These are phyloP conservation scores for Petrea volubilis DNA, from an alignment of 257 asterid genomes.

Conservation along the genomic window DNA sequence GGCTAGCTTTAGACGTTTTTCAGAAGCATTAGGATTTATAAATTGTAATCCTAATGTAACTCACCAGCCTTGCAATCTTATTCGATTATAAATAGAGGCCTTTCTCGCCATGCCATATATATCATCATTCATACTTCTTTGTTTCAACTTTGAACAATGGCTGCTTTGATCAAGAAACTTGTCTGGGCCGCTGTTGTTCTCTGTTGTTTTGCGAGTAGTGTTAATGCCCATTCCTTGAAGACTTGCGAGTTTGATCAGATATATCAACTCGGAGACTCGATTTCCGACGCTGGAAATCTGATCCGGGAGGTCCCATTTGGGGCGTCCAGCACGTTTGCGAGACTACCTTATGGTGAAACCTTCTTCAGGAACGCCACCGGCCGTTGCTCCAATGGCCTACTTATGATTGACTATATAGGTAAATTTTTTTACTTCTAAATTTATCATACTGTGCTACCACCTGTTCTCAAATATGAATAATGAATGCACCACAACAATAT, in stretches of 20 bases:
- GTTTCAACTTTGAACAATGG: too few species aligned
- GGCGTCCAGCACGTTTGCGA: neutral
- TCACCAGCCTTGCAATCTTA: too few species aligned
- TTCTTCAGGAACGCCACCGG: neutral
- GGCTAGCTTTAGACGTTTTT: too few species aligned
- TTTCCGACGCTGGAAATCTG: slow-evolving; percentile 11
- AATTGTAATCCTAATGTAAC: too few species aligned
- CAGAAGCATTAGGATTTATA: too few species aligned
- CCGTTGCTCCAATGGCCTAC: slow-evolving; percentile 5
- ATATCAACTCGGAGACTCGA: slow-evolving; percentile 9
- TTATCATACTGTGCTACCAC: neutral
- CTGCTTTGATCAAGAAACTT: too few species aligned
- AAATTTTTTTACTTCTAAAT: neutral
- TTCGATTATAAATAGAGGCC: too few species aligned
- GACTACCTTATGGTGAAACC: neutral
- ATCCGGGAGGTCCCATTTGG: neutral
- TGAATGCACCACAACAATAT: too few species aligned
- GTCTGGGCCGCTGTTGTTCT: neutral
- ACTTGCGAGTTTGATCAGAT: neutral
- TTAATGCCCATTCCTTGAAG: neutral
- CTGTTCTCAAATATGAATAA: too few species aligned
- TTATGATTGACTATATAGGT: slow-evolving; percentile 7
- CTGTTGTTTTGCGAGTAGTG: neutral
- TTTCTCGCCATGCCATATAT: too few species aligned
- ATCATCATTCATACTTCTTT: too few species aligned